Evolutionary conservation across 2,329 filamentous ascomycete genomes (phyloP).

Genomic region (Verticillium dahliae): DNA sequence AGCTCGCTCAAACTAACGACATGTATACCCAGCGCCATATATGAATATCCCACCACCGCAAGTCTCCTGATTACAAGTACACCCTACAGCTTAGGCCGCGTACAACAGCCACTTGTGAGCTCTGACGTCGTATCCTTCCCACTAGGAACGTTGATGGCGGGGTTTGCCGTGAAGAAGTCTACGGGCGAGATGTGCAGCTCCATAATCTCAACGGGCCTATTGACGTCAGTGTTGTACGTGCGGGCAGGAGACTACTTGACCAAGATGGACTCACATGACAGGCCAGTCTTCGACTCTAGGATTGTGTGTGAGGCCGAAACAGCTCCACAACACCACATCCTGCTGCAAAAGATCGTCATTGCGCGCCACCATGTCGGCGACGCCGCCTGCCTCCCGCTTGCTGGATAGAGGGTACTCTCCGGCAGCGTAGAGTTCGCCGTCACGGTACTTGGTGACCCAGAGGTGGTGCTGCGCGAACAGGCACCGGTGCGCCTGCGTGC

Average conservation of each 20-base stretch:
- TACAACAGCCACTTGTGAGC: conserved; percentile 4
- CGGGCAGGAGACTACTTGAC: too few species aligned
- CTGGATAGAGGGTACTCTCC: conserved; percentile 27
- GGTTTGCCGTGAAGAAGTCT: conserved; percentile 41
- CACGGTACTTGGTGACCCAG: conserved; percentile 20
- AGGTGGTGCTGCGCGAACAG: conserved; percentile 10
- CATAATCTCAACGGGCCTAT: conserved; percentile 47
- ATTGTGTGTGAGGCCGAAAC: conserved; percentile 47
- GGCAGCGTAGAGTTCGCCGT: conserved; percentile 20
- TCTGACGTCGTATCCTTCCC: conserved; percentile 17
- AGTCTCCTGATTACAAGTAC: too few species aligned
- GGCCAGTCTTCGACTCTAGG: conserved; percentile 52
- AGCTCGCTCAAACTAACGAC: background rate
- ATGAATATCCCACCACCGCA: background rate
- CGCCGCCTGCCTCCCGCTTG: conserved; percentile 11
- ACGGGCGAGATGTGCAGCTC: conserved; percentile 37
- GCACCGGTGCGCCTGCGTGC: background rate
- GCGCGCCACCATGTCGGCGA: conserved; percentile 16
- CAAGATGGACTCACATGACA: conserved; percentile 42
- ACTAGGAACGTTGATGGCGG: conserved; percentile 38
- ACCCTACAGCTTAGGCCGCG: background rate
- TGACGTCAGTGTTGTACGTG: accelerated
- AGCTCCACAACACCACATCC: conserved; percentile 40
- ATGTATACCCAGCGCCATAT: background rate
- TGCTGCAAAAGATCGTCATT: conserved; percentile 43